These are phyloP conservation scores for Backusella tuberculispora DNA, from an alignment of 192 early-diverging fungal species.

Conservation along the genomic window DNA sequence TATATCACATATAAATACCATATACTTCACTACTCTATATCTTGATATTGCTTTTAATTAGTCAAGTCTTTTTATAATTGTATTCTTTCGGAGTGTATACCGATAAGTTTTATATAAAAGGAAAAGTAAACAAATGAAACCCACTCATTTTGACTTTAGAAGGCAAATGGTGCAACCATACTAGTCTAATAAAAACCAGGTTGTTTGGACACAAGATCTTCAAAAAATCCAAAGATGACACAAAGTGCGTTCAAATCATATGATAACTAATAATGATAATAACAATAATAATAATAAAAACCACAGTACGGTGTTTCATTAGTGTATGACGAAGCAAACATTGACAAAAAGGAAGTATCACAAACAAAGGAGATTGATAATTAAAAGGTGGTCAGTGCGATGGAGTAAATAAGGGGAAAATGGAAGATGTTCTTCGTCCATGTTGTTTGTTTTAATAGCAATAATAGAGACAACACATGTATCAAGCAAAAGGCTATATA, in stretches of 20 bases:
- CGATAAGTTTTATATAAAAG: neutral
- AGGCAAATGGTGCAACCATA: neutral
- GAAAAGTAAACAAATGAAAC: neutral
- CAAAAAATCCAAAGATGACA: neutral
- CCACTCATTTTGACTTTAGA: constrained; percentile 2
- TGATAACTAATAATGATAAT: neutral
- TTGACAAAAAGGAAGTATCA: constrained; percentile 3
- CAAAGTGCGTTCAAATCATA: neutral
- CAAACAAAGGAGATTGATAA: neutral
- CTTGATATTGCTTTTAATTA: neutral
- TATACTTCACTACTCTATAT: too few species aligned
- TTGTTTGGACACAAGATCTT: neutral
- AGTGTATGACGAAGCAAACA: neutral
- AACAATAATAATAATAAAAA: neutral
- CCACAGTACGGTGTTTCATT: neutral
- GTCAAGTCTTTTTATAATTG: too few species aligned
- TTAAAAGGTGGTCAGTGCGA: constrained; percentile 22
- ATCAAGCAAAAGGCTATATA: too few species aligned
- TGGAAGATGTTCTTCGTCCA: neutral
- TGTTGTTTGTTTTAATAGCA: too few species aligned
- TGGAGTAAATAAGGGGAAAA: neutral
- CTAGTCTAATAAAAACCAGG: neutral
- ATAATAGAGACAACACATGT: too few species aligned
- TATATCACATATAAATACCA: too few species aligned
- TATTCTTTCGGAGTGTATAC: neutral